phyloP scores from a whole-genome alignment of 2,329 filamentous ascomycete species.

The Hypoxylon sp. region DNA sequence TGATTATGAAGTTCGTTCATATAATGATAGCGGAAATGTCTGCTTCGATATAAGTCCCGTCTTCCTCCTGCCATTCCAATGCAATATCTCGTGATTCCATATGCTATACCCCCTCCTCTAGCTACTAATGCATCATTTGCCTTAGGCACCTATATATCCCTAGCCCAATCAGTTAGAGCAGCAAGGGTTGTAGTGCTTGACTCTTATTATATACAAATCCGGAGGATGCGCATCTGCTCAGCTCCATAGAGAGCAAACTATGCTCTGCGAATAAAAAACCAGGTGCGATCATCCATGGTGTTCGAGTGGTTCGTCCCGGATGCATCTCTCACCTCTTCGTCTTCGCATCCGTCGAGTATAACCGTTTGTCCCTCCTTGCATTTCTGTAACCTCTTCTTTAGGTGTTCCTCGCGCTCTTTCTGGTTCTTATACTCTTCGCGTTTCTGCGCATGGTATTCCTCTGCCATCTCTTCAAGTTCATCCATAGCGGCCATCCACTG shows the following conservation, averaged over 20 bases:
- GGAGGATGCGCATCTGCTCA: background rate
- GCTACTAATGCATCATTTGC: background rate
- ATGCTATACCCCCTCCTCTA: conserved; percentile 1
- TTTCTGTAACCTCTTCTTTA: background rate
- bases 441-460: conserved; percentile 22
- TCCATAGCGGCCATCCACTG: conserved; percentile 60
- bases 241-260: background rate
- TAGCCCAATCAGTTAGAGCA: background rate
- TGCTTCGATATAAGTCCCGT: no score
- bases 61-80: conserved; percentile 7
- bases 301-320: background rate
- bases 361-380: conserved; percentile 2
- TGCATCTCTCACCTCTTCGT: conserved; percentile 24
- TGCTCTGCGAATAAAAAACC: background rate
- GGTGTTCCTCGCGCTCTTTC: background rate
- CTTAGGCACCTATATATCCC: background rate
- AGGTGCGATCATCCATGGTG: background rate
- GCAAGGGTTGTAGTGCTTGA: background rate
- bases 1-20: background rate
- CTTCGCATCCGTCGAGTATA: background rate
- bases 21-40: background rate
- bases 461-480: conserved; percentile 47
- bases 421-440: conserved; percentile 3
- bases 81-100: background rate
- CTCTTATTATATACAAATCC: background rate